Percentiles rank a stretch among this genome's conserved stretches.
Evolutionary conservation across 495 filamentous ascomycete genomes (phyloP).

Genomic region (Neurospora sp.): DNA sequence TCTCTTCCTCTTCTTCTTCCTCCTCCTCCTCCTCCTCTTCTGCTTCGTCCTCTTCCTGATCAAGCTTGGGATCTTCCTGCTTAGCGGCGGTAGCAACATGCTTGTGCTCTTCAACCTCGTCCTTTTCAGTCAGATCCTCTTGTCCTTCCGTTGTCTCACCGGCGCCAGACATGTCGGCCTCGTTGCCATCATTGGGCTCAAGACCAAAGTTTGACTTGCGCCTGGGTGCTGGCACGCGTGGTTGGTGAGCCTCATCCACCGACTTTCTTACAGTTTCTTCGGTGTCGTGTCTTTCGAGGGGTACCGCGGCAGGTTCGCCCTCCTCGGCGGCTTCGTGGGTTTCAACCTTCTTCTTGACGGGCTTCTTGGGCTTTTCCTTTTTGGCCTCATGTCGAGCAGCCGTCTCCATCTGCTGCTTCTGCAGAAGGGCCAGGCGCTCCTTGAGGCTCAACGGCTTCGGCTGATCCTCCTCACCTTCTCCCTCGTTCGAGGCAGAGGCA

Average conservation of each 20-base stretch:
- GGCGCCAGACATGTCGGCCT: slow-evolving; percentile 81
- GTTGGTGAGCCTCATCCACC: slow-evolving; percentile 42
- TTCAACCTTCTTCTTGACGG: slow-evolving; percentile 70
- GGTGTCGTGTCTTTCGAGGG: slow-evolving; percentile 36
- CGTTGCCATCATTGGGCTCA: slow-evolving; percentile 64
- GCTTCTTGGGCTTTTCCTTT: slow-evolving; percentile 80
- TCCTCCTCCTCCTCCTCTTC: slow-evolving; percentile 53
- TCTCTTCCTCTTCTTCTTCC: slow-evolving; percentile 79
- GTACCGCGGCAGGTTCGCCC: slow-evolving; percentile 26
- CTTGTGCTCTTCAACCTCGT: slow-evolving; percentile 57
- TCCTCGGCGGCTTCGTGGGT: slow-evolving; percentile 33
- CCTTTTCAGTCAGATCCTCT: slow-evolving; percentile 63
- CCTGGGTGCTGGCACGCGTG: slow-evolving; percentile 33
- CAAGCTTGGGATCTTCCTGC: slow-evolving; percentile 28
- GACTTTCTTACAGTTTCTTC: slow-evolving; percentile 47
- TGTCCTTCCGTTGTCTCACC: slow-evolving; percentile 75
- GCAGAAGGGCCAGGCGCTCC: slow-evolving; percentile 84
- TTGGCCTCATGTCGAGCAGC: slow-evolving; percentile 71
- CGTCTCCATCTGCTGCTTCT: slow-evolving; percentile 88
- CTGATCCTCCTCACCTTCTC: slow-evolving; percentile 53
- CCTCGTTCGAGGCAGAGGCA: slow-evolving; percentile 19
- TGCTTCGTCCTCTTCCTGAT: slow-evolving; percentile 35
- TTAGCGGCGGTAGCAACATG: slow-evolving; percentile 21
- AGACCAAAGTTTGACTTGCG: slow-evolving; percentile 45
- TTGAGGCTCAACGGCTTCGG: slow-evolving; percentile 89